Conservation (phyloP, 805 yeast genomes). For the Kuraishia hungarica region DNA sequence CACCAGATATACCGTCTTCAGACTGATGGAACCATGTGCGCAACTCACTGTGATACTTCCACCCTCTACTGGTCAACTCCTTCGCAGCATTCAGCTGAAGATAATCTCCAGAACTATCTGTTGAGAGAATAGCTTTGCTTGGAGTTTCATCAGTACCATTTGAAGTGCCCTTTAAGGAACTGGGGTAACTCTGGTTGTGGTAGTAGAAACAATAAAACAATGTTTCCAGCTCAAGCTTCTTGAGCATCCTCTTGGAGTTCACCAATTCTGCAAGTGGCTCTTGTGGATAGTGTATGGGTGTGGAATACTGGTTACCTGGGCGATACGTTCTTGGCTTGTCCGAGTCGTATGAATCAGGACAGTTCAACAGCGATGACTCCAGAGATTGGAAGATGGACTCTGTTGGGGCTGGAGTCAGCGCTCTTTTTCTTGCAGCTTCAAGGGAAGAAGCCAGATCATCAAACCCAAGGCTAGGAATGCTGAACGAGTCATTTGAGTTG, state of each 20-base stretch:
- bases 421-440: conserved; percentile 28
- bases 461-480: conserved; percentile 1
- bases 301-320: conserved; percentile 81
- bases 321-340: conserved; percentile 70
- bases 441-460: conserved; percentile 16
- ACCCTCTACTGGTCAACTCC: conserved; percentile 71
- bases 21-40: conserved; percentile 78
- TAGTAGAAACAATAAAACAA: conserved; percentile 90
- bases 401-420: conserved; percentile 44
- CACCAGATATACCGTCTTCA: conserved; percentile 40
- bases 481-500: not conserved
- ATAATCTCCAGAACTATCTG: conserved; percentile 36
- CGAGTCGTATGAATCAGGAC: conserved; percentile 91
- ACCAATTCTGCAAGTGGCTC: conserved; percentile 65
- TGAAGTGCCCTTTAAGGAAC: not conserved
- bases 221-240: conserved; percentile 78
- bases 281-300: conserved; percentile 84
- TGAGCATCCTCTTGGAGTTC: conserved; percentile 50
- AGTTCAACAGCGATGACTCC: conserved; percentile 73
- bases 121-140: not conserved
- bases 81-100: conserved; percentile 72
- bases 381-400: conserved; percentile 47
- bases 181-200: conserved; percentile 24
- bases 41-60: conserved; percentile 68
- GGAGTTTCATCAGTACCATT: not conserved